A percentile compares a stretch with the other conserved stretches of the same genome.
Conservation (phyloP, 2,329 filamentous ascomycete species). For the Phaeosphaeriaceae sp. region DNA sequence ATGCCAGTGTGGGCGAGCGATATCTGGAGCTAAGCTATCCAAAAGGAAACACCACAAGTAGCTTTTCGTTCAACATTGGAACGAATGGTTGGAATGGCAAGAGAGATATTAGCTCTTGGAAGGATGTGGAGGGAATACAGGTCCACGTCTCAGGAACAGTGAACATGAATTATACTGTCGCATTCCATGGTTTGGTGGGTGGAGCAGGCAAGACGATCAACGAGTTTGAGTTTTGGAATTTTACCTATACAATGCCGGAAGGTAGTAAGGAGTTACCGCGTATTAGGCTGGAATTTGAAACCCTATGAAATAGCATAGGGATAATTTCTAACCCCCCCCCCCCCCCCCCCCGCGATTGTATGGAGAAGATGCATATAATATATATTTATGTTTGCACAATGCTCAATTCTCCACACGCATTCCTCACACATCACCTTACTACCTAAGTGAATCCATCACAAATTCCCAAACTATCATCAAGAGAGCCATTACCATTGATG, state of each 20-base stretch:
- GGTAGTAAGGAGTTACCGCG: conserved; percentile 32
- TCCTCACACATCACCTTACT: no score
- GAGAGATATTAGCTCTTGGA: conserved; percentile 54
- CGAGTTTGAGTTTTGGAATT: conserved; percentile 52
- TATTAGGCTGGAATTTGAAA: conserved; percentile 33
- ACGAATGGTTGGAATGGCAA: conserved; percentile 53
- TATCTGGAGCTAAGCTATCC: conserved; percentile 63
- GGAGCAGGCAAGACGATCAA: conserved; percentile 47
- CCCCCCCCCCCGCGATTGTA: no score
- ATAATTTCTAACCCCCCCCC: no score
- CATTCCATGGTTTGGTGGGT: conserved; percentile 53
- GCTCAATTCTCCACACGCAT: no score
- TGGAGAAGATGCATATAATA: no score
- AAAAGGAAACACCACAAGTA: conserved; percentile 55
- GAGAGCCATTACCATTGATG: no score
- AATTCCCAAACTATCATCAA: no score
- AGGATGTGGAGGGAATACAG: conserved; percentile 57
- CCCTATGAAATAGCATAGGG: conserved; percentile 2
- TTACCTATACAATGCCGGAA: conserved; percentile 49
- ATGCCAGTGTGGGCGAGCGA: conserved; percentile 24
- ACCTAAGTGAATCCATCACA: no score
- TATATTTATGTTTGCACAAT: no score
- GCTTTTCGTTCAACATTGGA: conserved; percentile 59
- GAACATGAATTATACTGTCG: conserved; percentile 48
- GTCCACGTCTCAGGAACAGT: conserved; percentile 57